phyloP scores from a whole-genome alignment of 1,284 basidiomycete genomes.

The Schizophyllum commune region DNA sequence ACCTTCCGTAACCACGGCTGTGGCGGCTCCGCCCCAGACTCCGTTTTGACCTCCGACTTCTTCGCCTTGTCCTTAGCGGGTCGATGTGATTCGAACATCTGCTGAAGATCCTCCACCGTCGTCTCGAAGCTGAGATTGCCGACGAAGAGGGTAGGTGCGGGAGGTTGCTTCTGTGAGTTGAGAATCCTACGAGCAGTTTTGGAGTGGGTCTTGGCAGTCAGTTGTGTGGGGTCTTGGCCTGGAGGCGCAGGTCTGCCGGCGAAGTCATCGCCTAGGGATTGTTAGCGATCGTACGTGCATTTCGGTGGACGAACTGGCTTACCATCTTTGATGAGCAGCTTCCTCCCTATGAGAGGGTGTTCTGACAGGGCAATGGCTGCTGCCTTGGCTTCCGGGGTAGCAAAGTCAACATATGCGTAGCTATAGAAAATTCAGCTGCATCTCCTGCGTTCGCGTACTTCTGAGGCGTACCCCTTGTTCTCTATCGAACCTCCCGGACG shows the following conservation, averaged over 20 bases:
- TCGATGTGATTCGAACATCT: conserved; percentile 65
- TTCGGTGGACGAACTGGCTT: conserved; percentile 15
- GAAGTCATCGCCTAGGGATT: conserved; percentile 59
- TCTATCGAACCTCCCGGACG: conserved; percentile 39
- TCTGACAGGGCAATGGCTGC: conserved; percentile 80
- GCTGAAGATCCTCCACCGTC: conserved; percentile 69
- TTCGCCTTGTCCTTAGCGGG: conserved; percentile 14
- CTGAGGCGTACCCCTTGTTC: conserved; percentile 51
- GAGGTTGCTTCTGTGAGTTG: conserved; percentile 72
- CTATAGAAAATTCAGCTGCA: conserved; percentile 31
- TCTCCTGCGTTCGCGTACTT: not conserved
- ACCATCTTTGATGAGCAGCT: conserved; percentile 92
- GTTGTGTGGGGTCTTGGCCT: conserved; percentile 19
- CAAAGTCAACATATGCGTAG: conserved; percentile 95
- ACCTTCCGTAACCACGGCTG: conserved; percentile 68
- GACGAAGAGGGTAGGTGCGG: conserved; percentile 79
- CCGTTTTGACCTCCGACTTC: conserved; percentile 18
- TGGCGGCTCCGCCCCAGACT: conserved; percentile 16
- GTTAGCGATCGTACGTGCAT: conserved; percentile 14
- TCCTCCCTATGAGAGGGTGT: conserved; percentile 75
- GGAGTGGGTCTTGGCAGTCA: conserved; percentile 39
- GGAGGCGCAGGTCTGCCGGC: conserved; percentile 49
- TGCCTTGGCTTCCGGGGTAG: conserved; percentile 64
- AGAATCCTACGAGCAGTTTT: conserved; percentile 83
- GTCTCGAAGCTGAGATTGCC: conserved; percentile 87